Evolutionary conservation across 352 stramenopile genomes (phyloP).

Genomic region (Globisporangium cederbergense): DNA sequence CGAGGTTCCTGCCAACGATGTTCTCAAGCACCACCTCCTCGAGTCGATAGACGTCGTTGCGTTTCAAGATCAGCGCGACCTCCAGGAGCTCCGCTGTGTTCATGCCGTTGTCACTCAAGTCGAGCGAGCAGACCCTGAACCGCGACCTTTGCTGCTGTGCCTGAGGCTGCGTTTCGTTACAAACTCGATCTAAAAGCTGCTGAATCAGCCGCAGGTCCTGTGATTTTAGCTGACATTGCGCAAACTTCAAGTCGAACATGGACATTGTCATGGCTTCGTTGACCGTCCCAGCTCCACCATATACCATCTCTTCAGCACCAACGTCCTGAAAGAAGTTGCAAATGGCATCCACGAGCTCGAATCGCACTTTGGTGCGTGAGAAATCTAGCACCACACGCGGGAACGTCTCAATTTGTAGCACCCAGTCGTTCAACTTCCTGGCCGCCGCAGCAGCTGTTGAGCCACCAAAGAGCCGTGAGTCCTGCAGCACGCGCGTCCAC

Average conservation of each 20-base stretch:
- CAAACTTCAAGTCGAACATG: conserved; percentile 2
- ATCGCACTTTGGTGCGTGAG: background rate
- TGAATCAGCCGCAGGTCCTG: conserved; percentile 8
- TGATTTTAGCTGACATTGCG: background rate
- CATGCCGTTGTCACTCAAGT: conserved; percentile 15
- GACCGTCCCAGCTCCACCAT: background rate
- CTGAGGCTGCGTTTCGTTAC: background rate
- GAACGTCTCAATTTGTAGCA: background rate
- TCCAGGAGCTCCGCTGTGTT: background rate
- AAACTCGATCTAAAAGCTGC: conserved; percentile 4
- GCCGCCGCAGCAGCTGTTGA: background rate
- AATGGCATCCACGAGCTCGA: conserved; percentile 3
- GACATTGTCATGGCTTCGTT: background rate
- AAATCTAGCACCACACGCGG: conserved; percentile 1
- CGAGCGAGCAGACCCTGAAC: conserved; percentile 1
- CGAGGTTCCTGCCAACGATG: background rate
- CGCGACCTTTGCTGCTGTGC: background rate
- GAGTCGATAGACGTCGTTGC: background rate
- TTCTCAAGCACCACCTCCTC: conserved; percentile 10
- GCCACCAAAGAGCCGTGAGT: background rate
- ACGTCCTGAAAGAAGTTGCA: background rate
- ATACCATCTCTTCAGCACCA: background rate
- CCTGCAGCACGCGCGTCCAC: background rate
- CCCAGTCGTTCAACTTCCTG: background rate
- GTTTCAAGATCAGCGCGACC: conserved; percentile 8